Base-by-base conservation (phyloP, 257 asterid genomes). In the Capsicum baccatum region DNA sequence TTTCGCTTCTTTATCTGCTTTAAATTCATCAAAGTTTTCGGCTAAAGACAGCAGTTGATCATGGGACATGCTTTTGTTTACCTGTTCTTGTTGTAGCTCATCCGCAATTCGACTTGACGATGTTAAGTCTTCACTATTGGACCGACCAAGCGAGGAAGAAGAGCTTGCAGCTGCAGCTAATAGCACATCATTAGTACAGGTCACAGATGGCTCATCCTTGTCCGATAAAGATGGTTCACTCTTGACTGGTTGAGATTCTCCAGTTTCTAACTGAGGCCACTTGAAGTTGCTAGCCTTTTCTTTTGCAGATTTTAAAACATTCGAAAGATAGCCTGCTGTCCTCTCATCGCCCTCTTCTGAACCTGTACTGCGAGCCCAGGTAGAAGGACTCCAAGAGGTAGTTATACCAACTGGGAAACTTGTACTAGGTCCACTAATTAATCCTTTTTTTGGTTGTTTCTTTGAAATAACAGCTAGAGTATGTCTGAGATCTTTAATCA, bases 1-100 rank as follows among this genome's bases (percentile, higher is more conserved):
- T 88, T 92, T 91, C 8, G 93, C 95, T 85, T 95, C 97, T 91
- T 83, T 91, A 85, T 92, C 94, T 56, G 98, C 97, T 87, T 85
- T 93, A 48, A 97, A 93, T 87, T 95, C 97, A 11, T 94, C 93
- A 17, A 85, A 94, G 50, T 87, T 88, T 66, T 89, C 90, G 1
- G 90, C 87, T 84, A 89, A 85, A 9, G 97, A 87, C 16, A 91
- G 83, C 17, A 89, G 84, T 15, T 91, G 89, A 21, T 91, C 90
- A 50, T 87, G 79, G 37, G 97, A 84, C 83, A 79, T 6, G 79
- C 92, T 89, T 86, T 87, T 86, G 74, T 88, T 84, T 17, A 70
- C 89, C 84, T 81, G 87, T 67, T 92, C 89, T 80, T 92, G 93
- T 86, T 85, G 91, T 81, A 84, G 85, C 83, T 88, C 95, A 48